These are phyloP conservation scores for Hydrangea macrophylla DNA, from an alignment of 148 eudicot species.

Conservation along the genomic window DNA sequence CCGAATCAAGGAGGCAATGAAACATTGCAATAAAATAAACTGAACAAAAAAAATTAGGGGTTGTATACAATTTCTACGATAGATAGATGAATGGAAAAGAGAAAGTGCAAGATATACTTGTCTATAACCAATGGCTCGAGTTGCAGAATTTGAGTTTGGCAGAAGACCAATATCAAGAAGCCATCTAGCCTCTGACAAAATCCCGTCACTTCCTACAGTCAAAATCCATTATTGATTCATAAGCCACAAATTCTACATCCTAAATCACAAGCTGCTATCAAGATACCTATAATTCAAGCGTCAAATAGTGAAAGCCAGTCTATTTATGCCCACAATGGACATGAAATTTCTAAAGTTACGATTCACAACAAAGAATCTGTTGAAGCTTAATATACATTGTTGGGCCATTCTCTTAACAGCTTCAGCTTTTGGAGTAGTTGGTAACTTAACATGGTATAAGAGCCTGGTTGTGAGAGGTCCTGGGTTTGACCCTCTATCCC, in stretches of 20 bases:
- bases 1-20: not conserved
- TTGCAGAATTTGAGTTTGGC: constrained; percentile 94
- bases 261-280: not conserved
- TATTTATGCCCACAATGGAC: not conserved
- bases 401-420: no score
- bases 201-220: constrained; percentile 59
- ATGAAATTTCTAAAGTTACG: not conserved
- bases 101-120: constrained; percentile 42
- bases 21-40: not conserved
- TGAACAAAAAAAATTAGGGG: not conserved
- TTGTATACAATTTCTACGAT: not conserved
- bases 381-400: no score
- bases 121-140: constrained; percentile 94
- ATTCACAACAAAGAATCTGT: no score
- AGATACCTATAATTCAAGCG: not conserved
- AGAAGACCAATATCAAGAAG: constrained; percentile 90
- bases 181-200: constrained; percentile 85
- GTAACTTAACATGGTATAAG: no score
- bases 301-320: not conserved
- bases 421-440: no score
- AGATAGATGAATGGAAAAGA: not conserved
- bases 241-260: not conserved
- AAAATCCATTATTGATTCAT: not conserved
- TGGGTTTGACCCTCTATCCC: no score
- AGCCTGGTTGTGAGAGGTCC: no score